phyloP scores from a whole-genome alignment of 2,329 filamentous ascomycete species.

The Diplocarpon rosae region DNA sequence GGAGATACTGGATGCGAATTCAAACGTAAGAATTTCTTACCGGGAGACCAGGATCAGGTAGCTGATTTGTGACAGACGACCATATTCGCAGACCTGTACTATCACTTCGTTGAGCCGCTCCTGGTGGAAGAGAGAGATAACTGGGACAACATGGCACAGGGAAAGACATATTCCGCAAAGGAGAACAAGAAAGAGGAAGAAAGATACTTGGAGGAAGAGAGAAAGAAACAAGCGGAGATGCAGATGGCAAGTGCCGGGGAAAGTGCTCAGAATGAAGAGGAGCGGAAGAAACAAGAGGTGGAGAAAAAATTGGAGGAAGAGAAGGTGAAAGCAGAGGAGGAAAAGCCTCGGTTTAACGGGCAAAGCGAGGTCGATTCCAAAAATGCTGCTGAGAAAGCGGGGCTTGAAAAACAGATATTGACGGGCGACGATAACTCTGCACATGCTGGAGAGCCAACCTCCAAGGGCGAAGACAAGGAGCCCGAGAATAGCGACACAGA shows the following conservation, averaged over 20 bases:
- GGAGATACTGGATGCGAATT: constrained; percentile 8
- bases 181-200: constrained; percentile 1
- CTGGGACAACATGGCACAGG: constrained; percentile 44
- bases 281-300: not conserved
- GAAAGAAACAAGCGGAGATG: not conserved
- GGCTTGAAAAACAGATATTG: not conserved
- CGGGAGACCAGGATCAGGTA: not conserved
- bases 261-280: not conserved
- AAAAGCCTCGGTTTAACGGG: not conserved
- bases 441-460: no score
- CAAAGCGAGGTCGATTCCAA: not conserved
- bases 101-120: constrained; percentile 36
- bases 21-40: constrained; percentile 8
- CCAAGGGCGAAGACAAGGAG: not conserved
- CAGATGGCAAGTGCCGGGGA: not conserved
- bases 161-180: constrained; percentile 32
- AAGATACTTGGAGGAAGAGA: not conserved
- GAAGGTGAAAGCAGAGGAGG: not conserved
- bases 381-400: not conserved
- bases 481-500: no score
- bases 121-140: constrained; percentile 33
- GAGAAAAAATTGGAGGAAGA: not conserved
- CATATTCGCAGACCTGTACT: constrained; percentile 33
- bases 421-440: not conserved
- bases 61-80: constrained; percentile 4